Evolutionary conservation across 352 stramenopile genomes (phyloP).

Genomic region (Phytophthora syringae): DNA sequence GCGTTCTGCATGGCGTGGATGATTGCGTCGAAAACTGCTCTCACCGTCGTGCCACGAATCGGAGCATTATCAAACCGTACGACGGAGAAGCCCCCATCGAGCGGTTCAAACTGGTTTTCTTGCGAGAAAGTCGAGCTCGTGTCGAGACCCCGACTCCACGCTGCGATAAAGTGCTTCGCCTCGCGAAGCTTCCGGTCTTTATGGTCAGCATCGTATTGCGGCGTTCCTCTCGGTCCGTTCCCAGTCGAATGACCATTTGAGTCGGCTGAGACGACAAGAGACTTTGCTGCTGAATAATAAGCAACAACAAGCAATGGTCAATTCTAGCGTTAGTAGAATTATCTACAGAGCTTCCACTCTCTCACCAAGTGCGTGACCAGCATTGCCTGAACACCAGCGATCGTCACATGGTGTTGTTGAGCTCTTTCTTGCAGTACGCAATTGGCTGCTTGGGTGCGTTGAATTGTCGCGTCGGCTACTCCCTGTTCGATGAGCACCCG

Average conservation of each 20-base stretch:
- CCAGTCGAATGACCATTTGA: constrained; percentile 26
- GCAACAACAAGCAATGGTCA: too few species aligned
- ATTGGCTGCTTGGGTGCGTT: constrained; percentile 18
- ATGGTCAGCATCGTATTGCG: constrained; percentile 27
- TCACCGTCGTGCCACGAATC: constrained; percentile 27
- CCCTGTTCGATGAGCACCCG: constrained; percentile 28
- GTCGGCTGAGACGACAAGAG: constrained; percentile 8
- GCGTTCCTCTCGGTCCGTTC: constrained; percentile 22
- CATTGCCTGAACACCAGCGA: constrained; percentile 30
- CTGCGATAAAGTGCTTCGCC: constrained; percentile 29
- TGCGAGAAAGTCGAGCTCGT: constrained; percentile 8
- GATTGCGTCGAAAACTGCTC: constrained; percentile 46
- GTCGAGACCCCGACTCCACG: constrained; percentile 33
- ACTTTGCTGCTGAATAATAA: constrained; percentile 19
- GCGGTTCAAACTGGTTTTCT: too few species aligned
- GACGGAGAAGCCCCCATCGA: too few species aligned
- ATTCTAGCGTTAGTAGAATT: background rate
- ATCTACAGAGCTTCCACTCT: background rate
- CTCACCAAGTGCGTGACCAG: constrained; percentile 18
- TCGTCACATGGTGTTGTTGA: constrained; percentile 29
- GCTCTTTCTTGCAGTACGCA: constrained; percentile 23
- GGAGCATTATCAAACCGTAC: too few species aligned
- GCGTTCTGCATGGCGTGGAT: constrained; percentile 41
- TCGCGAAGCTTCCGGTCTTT: constrained; percentile 29
- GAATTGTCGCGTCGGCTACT: constrained; percentile 17